Evolutionary conservation across 2,329 filamentous ascomycete species (phyloP).

Genomic region (Thielaviopsis punctulata): DNA sequence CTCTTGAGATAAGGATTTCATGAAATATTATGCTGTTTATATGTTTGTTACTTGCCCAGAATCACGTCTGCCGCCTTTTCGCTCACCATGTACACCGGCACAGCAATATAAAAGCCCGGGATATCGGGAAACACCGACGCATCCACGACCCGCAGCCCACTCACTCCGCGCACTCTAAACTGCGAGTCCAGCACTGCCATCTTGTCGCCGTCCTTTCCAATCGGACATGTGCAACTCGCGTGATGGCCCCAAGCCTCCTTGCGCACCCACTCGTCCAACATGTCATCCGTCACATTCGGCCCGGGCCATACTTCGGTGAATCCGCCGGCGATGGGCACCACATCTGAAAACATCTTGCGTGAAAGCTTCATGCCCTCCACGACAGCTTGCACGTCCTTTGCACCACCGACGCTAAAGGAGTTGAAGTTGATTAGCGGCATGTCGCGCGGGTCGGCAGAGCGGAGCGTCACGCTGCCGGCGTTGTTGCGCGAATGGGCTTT

Average conservation of each 20-base stretch:
- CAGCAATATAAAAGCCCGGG: constrained; percentile 28
- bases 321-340: constrained; percentile 14
- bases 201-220: constrained; percentile 35
- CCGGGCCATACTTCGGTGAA: constrained; percentile 10
- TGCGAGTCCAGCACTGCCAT: constrained; percentile 39
- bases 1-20: neutral
- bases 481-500: constrained; percentile 38
- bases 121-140: constrained; percentile 38
- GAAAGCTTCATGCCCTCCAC: constrained; percentile 20
- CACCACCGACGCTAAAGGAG: constrained; percentile 32
- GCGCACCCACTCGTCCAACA: constrained; percentile 19
- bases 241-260: constrained; percentile 38
- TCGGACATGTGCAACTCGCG: constrained; percentile 36
- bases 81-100: constrained; percentile 38
- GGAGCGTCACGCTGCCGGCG: constrained; percentile 43
- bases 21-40: neutral
- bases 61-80: constrained; percentile 47
- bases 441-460: constrained; percentile 42
- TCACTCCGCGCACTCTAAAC: constrained; percentile 38
- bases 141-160: constrained; percentile 42
- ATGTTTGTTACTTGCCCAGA: constrained; percentile 7
- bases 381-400: constrained; percentile 25
- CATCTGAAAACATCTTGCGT: constrained; percentile 14
- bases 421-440: constrained; percentile 46
- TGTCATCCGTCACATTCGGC: constrained; percentile 13